Evolutionary conservation across 305 asterid genomes (phyloP).

Genomic region (Fraxinus platypoda): DNA sequence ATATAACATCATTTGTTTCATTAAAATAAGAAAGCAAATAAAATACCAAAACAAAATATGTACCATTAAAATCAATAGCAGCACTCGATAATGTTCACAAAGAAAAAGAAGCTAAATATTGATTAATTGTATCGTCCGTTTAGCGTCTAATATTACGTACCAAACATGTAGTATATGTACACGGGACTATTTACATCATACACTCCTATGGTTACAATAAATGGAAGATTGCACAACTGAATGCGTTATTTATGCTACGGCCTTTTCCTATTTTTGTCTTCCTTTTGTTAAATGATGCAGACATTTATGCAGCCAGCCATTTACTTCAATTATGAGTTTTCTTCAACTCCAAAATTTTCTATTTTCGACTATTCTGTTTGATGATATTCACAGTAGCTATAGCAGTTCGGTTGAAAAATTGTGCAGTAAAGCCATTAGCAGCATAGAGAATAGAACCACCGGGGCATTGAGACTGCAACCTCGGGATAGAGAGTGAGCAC

Average conservation of each 20-base stretch:
- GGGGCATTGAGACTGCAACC: slow-evolving; percentile 34
- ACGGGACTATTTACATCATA: slow-evolving; percentile 35
- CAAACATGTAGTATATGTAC: slow-evolving; percentile 25
- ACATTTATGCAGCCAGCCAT: slow-evolving; percentile 20
- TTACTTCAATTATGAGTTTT: slow-evolving; percentile 19
- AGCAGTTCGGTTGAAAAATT: slow-evolving; percentile 29
- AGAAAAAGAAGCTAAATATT: not conserved
- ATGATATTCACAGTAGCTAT: slow-evolving; percentile 28
- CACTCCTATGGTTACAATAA: slow-evolving; percentile 32
- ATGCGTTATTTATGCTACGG: slow-evolving; percentile 23
- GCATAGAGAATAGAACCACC: slow-evolving; percentile 34
- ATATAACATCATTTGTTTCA: not conserved
- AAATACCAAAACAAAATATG: not conserved
- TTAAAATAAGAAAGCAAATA: not conserved
- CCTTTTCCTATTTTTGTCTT: slow-evolving; percentile 12
- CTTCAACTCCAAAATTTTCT: slow-evolving; percentile 28
- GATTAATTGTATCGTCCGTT: not conserved
- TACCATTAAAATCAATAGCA: not conserved
- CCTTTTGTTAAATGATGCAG: slow-evolving; percentile 33
- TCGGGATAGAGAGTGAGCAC: slow-evolving; percentile 71
- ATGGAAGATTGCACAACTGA: slow-evolving; percentile 23
- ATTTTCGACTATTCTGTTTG: slow-evolving; percentile 22
- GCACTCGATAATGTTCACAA: not conserved
- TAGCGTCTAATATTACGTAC: not conserved
- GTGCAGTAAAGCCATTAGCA: slow-evolving; percentile 46